Evolutionary conservation across 306 rosid species (phyloP), one percentile per base, ranked within the genome.

Genomic region (barrel medic (Medicago truncatula)): DNA sequence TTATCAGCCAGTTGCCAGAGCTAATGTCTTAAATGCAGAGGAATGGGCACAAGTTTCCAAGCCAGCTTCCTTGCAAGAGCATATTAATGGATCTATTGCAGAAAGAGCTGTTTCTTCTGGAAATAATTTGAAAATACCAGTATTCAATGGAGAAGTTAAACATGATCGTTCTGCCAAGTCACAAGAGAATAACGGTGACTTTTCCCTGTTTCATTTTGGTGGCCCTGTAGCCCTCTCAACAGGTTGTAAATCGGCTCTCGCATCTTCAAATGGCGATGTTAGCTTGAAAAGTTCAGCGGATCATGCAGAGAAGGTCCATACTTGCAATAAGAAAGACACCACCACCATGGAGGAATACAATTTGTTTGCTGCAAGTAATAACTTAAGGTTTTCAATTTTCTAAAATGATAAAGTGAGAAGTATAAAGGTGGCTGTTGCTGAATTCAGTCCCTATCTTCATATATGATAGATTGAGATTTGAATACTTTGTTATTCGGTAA

Each of bases 161-260:
- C 82, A 70, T 62, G 85, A 88, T 72, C 76, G 70, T 75, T 76
- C 86, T 80, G 83, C 88, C 73, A 92, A 82, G 76, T 71, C 76
- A 49, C 85, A 77, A 23, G 79, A 8, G 62, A 82, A 78, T 14
- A 83, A 86, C 66, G 18, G 74, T 67, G 79, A 86, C 57, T 96
- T 96, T 82, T 96, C 99, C 62, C 87, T 96, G 77, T 96, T 96
- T 86, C 98, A 90, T 87, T 92, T 85, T 77, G 98, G 91, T 12
- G 98, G 97, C 36, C 99, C 99, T 69, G 89, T 89, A 28, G 97
- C 89, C 57, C 88, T 85, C 75, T 88, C 99, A 47, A 62, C 82
- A 28, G 89, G 84, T 36, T 67, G 89, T 71, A 80, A 89, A 71
- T 82, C 83, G 31, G 72, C 61, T 57, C 76, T 74, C 40, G 41